Conservation (phyloP, 1,284 basidiomycete species). For the Exsudoporus floridanus region DNA sequence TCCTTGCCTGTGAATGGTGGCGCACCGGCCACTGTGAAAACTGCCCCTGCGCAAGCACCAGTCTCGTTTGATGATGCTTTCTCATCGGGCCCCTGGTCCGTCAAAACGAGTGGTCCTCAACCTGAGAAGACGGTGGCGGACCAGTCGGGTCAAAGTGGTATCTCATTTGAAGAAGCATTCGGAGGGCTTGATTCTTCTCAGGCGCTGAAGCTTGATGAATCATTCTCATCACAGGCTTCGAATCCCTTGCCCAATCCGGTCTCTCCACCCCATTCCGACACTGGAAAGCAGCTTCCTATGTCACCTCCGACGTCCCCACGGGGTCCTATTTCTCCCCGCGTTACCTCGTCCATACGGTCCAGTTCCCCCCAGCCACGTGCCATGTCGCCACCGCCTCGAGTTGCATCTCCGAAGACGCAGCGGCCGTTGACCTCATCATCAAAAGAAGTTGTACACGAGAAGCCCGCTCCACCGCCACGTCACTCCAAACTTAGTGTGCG, state of each 20-base stretch:
- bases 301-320: conserved; percentile 39
- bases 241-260: conserved; percentile 26
- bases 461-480: conserved; percentile 48
- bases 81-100: conserved; percentile 27
- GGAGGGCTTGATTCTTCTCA: conserved; percentile 47
- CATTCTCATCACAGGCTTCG: conserved; percentile 32
- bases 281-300: conserved; percentile 27
- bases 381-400: conserved; percentile 52
- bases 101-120: conserved; percentile 12
- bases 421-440: conserved; percentile 56
- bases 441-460: conserved; percentile 49
- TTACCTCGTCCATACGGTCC: conserved; percentile 33
- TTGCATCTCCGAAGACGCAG: conserved; percentile 52
- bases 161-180: conserved; percentile 64
- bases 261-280: conserved; percentile 30
- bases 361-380: conserved; percentile 46
- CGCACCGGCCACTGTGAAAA: conserved; percentile 1
- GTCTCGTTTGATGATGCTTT: conserved; percentile 57
- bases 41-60: conserved; percentile 19
- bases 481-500: conserved; percentile 75
- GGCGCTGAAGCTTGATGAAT: conserved; percentile 43
- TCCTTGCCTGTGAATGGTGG: conserved; percentile 13
- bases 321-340: conserved; percentile 37
- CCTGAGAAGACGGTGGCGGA: conserved; percentile 20
- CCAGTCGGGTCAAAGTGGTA: conserved; percentile 24